Conservation (phyloP, 2,329 filamentous ascomycete species). For the Diaporthe sp. region DNA sequence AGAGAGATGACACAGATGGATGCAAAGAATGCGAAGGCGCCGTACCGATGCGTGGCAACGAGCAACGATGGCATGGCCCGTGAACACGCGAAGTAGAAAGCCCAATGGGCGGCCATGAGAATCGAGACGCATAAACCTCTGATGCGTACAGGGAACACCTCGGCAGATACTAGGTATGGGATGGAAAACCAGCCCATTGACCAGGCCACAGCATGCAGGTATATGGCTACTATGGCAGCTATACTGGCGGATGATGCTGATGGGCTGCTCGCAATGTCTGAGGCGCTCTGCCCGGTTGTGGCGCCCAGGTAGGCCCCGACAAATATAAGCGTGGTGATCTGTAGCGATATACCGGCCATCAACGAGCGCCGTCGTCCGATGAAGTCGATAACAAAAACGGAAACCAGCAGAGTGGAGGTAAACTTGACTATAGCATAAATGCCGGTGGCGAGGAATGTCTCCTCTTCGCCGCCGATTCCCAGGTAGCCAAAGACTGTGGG, state of each 20-base stretch:
- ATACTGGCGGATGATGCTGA: conserved; percentile 66
- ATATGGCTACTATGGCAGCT: conserved; percentile 81
- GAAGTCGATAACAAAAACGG: conserved; percentile 82
- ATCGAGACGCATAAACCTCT: conserved; percentile 77
- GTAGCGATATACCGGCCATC: conserved; percentile 68
- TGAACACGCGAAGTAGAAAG: conserved; percentile 81
- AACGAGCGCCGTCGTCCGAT: conserved; percentile 79
- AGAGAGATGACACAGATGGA: conserved; percentile 75
- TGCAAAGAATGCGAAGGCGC: conserved; percentile 81
- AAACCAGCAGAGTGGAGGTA: conserved; percentile 72
- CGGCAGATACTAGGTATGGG: conserved; percentile 82
- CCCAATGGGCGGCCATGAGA: conserved; percentile 83
- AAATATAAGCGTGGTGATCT: conserved; percentile 73
- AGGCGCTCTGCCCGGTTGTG: conserved; percentile 67
- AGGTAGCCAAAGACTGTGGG: conserved; percentile 78
- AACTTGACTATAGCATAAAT: conserved; percentile 84
- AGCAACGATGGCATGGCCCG: conserved; percentile 82
- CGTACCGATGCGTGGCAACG: conserved; percentile 56
- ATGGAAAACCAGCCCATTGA: conserved; percentile 79
- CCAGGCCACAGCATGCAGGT: conserved; percentile 75
- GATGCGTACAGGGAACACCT: conserved; percentile 80
- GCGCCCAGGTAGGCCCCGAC: conserved; percentile 70
- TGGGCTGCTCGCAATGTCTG: conserved; percentile 54
- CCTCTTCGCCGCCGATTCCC: conserved; percentile 73
- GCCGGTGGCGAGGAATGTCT: conserved; percentile 78